phyloP scores from a whole-genome alignment of 306 rosid species.

The Pterocarpus santalinus region DNA sequence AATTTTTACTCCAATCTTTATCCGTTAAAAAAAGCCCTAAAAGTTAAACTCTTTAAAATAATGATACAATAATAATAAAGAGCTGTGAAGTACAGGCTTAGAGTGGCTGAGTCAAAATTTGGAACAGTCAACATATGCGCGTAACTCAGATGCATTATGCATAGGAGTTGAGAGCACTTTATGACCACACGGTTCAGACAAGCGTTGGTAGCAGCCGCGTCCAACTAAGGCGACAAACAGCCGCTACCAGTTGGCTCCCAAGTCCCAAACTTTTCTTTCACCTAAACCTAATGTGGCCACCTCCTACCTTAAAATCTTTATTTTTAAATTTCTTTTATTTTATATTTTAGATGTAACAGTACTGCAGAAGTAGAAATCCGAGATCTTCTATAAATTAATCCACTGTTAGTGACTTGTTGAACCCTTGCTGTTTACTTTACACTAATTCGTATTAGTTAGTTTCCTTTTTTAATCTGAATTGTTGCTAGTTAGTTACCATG shows the following conservation, averaged over 20 bases:
- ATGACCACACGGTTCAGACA: constrained; percentile 44
- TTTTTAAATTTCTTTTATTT: background rate
- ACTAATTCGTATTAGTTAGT: background rate
- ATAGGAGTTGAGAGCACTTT: constrained; percentile 19
- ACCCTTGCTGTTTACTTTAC: constrained; percentile 16
- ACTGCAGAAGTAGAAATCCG: background rate
- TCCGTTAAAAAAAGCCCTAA: too few relatives aligned
- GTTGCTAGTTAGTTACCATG: background rate
- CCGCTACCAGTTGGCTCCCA: constrained; percentile 62
- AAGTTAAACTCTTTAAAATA: background rate
- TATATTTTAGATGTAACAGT: background rate
- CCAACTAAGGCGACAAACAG: constrained; percentile 62
- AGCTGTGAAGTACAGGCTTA: constrained; percentile 21
- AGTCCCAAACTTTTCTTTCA: constrained; percentile 36
- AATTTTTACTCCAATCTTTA: too few relatives aligned
- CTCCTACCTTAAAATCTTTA: constrained; percentile 44
- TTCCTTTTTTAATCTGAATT: too few relatives aligned
- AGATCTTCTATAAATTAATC: background rate
- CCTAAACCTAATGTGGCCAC: constrained; percentile 35
- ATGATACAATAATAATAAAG: background rate
- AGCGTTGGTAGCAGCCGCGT: constrained; percentile 43
- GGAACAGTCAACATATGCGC: constrained; percentile 50
- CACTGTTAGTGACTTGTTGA: background rate
- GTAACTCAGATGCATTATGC: constrained; percentile 4
- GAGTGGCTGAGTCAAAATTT: constrained; percentile 46